A percentile compares a stretch with the other conserved stretches of the same genome.
Evolutionary conservation across 345 rosid species (phyloP).

Genomic region (Pistacia integerrima): DNA sequence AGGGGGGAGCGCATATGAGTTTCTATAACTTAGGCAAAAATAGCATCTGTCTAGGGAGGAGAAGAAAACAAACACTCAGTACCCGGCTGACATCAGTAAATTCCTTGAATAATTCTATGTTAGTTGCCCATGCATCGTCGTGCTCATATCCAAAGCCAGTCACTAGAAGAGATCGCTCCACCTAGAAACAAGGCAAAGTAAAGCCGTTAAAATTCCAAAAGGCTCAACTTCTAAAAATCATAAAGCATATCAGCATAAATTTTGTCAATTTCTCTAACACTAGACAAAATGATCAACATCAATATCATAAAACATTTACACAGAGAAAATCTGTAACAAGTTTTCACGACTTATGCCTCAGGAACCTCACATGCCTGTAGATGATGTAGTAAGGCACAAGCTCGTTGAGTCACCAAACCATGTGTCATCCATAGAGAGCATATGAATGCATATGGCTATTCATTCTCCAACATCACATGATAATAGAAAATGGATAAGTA

Average conservation of each 20-base stretch:
- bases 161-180: conserved; percentile 89
- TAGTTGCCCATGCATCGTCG: conserved; percentile 88
- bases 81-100: conserved; percentile 91
- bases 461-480: background rate
- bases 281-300: background rate
- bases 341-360: conserved; percentile 1
- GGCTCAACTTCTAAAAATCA: background rate
- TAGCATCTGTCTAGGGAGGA: background rate
- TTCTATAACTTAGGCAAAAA: background rate
- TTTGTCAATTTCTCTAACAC: background rate
- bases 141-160: conserved; percentile 99
- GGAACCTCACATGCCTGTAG: background rate
- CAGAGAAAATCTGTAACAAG: background rate
- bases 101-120: conserved; percentile 90
- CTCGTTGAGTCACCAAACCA: background rate
- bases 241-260: conserved; percentile 2
- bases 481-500: background rate
- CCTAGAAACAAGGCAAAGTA: conserved; percentile 40
- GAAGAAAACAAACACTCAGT: conserved; percentile 15
- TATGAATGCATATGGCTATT: background rate
- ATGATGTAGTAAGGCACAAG: conserved; percentile 4
- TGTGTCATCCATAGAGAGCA: conserved; percentile 4
- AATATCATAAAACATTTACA: background rate
- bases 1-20: background rate
- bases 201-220: conserved; percentile 2